phyloP scores from a whole-genome alignment of 495 filamentous ascomycete genomes.

The Neurospora sp. region DNA sequence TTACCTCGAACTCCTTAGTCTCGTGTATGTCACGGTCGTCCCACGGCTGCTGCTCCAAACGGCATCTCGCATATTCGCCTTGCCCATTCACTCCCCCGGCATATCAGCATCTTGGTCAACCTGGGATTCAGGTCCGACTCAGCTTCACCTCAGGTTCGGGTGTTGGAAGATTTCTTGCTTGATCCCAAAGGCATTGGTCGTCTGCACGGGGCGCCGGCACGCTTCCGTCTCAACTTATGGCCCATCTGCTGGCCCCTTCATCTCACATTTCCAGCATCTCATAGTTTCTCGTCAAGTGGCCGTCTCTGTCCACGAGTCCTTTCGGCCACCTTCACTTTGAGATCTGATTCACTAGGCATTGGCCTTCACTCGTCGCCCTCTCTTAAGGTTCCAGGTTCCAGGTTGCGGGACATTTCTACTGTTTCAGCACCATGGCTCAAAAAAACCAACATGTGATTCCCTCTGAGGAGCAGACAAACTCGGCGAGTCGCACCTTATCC shows the following conservation, averaged over 20 bases:
- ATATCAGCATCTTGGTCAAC: not conserved
- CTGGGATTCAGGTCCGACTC: not conserved
- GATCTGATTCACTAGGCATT: not conserved
- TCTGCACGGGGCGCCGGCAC: constrained; percentile 18
- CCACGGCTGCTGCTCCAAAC: not conserved
- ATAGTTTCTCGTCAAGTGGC: not conserved
- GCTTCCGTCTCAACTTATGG: constrained; percentile 21
- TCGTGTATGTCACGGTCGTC: not conserved
- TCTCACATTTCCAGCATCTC: not conserved
- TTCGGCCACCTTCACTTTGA: not conserved
- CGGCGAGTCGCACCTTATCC: constrained; percentile 14
- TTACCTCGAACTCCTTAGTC: not conserved
- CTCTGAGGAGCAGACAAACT: constrained; percentile 20
- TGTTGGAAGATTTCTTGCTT: not conserved
- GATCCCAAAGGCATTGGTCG: not conserved
- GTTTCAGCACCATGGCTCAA: constrained; percentile 19
- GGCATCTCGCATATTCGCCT: not conserved
- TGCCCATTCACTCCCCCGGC: not conserved
- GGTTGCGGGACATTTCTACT: not conserved
- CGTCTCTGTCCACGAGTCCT: not conserved
- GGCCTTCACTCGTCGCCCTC: not conserved
- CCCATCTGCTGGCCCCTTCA: constrained; percentile 15
- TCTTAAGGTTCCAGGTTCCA: not conserved
- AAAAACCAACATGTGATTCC: constrained; percentile 22
- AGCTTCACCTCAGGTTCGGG: not conserved